A percentile compares a stretch with the other conserved stretches of the same genome.
Evolutionary conservation across 2,329 filamentous ascomycete genomes (phyloP).

Genomic region (Botrytis elliptica): DNA sequence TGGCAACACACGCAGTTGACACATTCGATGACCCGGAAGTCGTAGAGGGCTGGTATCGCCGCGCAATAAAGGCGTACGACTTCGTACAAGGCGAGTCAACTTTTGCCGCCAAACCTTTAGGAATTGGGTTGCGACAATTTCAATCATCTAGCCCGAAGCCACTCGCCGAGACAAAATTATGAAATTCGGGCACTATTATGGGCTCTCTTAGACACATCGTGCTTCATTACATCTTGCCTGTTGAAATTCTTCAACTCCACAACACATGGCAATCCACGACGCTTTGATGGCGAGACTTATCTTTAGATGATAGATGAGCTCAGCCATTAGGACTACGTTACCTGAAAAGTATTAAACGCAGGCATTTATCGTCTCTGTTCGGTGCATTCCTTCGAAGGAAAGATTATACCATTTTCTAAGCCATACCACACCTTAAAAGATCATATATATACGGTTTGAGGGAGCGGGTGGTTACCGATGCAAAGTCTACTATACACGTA

Average conservation of each 20-base stretch:
- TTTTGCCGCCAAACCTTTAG: conserved; percentile 1
- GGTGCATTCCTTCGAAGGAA: not conserved
- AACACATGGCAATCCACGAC: not conserved
- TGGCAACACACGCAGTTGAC: not conserved
- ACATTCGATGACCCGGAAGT: not conserved
- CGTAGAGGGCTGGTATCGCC: conserved; percentile 5
- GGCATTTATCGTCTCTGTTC: too few relatives aligned
- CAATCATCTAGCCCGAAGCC: not conserved
- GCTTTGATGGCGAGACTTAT: not conserved
- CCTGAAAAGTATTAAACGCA: not conserved
- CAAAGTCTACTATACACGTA: not conserved
- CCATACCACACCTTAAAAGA: not conserved
- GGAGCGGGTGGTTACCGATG: not conserved
- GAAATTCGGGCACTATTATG: not conserved
- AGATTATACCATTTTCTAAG: not conserved
- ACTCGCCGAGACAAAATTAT: not conserved
- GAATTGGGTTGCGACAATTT: not conserved
- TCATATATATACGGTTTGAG: not conserved
- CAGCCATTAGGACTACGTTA: not conserved
- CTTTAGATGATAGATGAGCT: not conserved
- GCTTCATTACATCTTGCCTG: not conserved
- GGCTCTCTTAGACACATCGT: not conserved
- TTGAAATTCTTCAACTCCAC: not conserved
- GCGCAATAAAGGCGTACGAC: conserved; percentile 5
- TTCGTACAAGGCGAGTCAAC: conserved; percentile 2